These are phyloP conservation scores for Apiospora phragmitis DNA, from an alignment of 2,329 filamentous ascomycete species.

Conservation along the genomic window DNA sequence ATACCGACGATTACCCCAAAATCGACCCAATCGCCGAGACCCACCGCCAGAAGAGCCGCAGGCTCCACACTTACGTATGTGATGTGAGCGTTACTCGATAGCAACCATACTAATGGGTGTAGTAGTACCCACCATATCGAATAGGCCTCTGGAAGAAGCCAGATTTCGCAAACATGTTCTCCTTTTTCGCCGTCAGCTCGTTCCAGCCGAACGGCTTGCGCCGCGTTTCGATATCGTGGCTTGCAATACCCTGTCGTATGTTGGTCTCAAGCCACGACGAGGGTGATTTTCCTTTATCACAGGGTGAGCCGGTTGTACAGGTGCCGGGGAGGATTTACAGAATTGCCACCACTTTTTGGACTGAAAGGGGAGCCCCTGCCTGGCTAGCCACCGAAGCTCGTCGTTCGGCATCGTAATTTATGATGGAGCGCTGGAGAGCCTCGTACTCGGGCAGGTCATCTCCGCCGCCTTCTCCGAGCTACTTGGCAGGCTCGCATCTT, in stretches of 20 bases:
- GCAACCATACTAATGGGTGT: slow-evolving; percentile 25
- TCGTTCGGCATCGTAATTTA: slow-evolving; percentile 29
- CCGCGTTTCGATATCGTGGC: slow-evolving; percentile 57
- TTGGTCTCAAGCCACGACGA: slow-evolving; percentile 68
- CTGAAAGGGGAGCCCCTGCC: slow-evolving; percentile 12
- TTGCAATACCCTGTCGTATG: slow-evolving; percentile 60
- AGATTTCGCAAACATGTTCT: slow-evolving; percentile 70
- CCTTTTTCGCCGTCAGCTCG: slow-evolving; percentile 69
- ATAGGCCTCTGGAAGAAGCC: slow-evolving; percentile 73
- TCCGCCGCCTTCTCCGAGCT: not conserved
- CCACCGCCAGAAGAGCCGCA: slow-evolving; percentile 71
- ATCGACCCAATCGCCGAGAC: slow-evolving; percentile 76
- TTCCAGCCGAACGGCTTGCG: slow-evolving; percentile 67
- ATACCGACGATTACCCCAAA: slow-evolving; percentile 78
- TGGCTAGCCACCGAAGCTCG: slow-evolving; percentile 24
- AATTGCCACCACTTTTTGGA: slow-evolving; percentile 61
- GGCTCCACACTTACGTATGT: slow-evolving; percentile 66
- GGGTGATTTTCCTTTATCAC: slow-evolving; percentile 45
- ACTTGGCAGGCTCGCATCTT: not conserved
- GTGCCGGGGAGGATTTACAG: slow-evolving; percentile 41
- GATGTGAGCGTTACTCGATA: slow-evolving; percentile 11
- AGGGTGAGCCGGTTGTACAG: not conserved
- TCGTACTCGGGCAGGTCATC: slow-evolving; percentile 33
- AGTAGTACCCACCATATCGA: slow-evolving; percentile 63
- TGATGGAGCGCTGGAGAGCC: slow-evolving; percentile 34